These are phyloP conservation scores for Exophiala xenobiotica DNA, from an alignment of 2,329 filamentous ascomycete species.

Conservation along the genomic window DNA sequence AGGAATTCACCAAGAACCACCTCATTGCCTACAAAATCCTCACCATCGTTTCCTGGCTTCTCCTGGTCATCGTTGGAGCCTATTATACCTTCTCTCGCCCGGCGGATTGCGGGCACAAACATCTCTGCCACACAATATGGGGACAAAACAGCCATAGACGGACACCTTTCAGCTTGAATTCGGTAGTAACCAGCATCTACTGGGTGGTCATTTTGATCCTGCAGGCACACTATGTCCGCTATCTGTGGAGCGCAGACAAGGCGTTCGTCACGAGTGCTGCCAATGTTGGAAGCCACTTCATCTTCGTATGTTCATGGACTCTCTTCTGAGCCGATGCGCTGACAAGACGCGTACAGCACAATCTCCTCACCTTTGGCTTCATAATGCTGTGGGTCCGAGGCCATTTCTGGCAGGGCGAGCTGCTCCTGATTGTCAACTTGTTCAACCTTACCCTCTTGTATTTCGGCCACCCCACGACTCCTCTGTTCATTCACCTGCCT, in stretches of 20 bases:
- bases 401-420: conserved; percentile 72
- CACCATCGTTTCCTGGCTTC: conserved; percentile 70
- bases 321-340: not conserved
- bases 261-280: conserved; percentile 67
- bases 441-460: conserved; percentile 76
- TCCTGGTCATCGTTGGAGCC: conserved; percentile 69
- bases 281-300: conserved; percentile 79
- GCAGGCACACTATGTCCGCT: conserved; percentile 72
- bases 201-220: conserved; percentile 56
- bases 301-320: conserved; percentile 46
- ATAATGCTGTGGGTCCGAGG: conserved; percentile 78
- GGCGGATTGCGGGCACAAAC: conserved; percentile 56
- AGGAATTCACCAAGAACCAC: conserved; percentile 60
- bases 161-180: conserved; percentile 75
- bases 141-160: conserved; percentile 65
- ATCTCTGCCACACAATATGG: conserved; percentile 67
- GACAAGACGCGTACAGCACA: conserved; percentile 53
- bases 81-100: conserved; percentile 71
- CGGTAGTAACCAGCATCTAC: conserved; percentile 65
- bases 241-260: conserved; percentile 69
- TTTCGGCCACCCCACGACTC: conserved; percentile 72
- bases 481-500: conserved; percentile 72
- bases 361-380: conserved; percentile 77
- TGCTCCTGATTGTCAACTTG: conserved; percentile 77
- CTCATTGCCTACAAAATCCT: conserved; percentile 74